phyloP scores from a whole-genome alignment of 129 eudicot species.

The Scalesia atractyloides region DNA sequence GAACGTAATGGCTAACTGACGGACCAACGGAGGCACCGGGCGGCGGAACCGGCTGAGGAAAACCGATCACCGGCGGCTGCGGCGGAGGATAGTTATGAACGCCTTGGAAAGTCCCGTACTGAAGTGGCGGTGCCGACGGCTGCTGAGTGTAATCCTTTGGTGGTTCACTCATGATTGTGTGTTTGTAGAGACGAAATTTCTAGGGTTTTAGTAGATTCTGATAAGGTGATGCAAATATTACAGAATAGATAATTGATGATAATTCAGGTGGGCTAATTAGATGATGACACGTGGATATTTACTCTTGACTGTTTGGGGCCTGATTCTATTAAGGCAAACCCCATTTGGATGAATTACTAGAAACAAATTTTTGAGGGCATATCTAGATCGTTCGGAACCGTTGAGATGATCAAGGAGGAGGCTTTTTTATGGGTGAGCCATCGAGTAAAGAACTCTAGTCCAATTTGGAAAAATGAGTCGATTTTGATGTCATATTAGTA shows the following conservation, averaged over 20 bases:
- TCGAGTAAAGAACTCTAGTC: too few species aligned
- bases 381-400: too few species aligned
- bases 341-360: too few species aligned
- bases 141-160: constrained; percentile 40
- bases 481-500: too few species aligned
- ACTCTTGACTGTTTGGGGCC: too few species aligned
- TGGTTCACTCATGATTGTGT: constrained; percentile 56
- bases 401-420: too few species aligned
- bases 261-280: neutral
- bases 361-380: too few species aligned
- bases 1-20: constrained; percentile 49
- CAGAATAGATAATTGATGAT: neutral
- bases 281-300: neutral
- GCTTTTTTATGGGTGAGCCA: too few species aligned
- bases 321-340: too few species aligned
- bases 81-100: constrained; percentile 60
- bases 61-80: constrained; percentile 62
- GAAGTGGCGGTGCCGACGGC: constrained; percentile 29
- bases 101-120: constrained; percentile 92
- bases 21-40: constrained; percentile 66
- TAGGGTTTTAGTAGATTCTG: constrained; percentile 22
- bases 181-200: neutral
- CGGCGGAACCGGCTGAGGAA: constrained; percentile 92
- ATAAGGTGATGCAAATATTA: neutral
- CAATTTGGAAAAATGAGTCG: too few species aligned